phyloP scores from a whole-genome alignment of 1,284 basidiomycete species.

The Malassezia obtusa region DNA sequence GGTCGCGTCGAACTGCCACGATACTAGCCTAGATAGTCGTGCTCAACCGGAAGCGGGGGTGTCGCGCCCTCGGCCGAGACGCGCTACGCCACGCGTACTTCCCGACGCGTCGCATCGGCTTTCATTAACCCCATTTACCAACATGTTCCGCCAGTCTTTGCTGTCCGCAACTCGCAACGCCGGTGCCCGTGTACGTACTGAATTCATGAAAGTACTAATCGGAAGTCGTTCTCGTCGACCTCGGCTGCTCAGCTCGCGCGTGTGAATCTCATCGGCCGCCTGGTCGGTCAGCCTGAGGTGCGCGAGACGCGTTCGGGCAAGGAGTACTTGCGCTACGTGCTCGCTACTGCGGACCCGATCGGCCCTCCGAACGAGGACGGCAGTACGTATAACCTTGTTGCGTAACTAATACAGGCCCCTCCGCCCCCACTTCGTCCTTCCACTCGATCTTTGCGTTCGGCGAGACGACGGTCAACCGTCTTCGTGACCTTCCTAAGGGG shows the following conservation, averaged over 20 bases:
- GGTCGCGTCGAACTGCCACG: slow-evolving; percentile 20
- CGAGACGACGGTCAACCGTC: slow-evolving; percentile 21
- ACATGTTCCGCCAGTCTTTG: slow-evolving; percentile 14
- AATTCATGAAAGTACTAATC: not conserved
- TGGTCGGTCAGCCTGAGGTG: slow-evolving; percentile 39
- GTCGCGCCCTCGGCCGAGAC: slow-evolving; percentile 6
- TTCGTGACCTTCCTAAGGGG: slow-evolving; percentile 25
- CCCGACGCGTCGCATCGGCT: not conserved
- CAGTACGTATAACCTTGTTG: slow-evolving; percentile 1
- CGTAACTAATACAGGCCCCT: not conserved
- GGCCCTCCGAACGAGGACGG: slow-evolving; percentile 36
- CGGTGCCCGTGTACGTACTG: slow-evolving; percentile 7
- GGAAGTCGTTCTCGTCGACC: slow-evolving; percentile 34
- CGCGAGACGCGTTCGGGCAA: slow-evolving; percentile 41
- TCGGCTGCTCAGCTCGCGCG: slow-evolving; percentile 31
- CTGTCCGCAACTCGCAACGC: slow-evolving; percentile 1
- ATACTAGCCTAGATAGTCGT: too few species aligned
- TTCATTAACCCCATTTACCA: not conserved
- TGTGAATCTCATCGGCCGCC: slow-evolving; percentile 42
- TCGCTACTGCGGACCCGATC: slow-evolving; percentile 39
- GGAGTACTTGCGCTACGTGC: slow-evolving; percentile 42
- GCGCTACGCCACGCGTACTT: not conserved
- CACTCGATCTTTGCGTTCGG: slow-evolving; percentile 34
- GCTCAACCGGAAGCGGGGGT: too few species aligned
- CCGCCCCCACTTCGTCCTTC: slow-evolving; percentile 22